Evolutionary conservation across 1,284 basidiomycete genomes (phyloP).

Genomic region (Papiliotrema flavescens): DNA sequence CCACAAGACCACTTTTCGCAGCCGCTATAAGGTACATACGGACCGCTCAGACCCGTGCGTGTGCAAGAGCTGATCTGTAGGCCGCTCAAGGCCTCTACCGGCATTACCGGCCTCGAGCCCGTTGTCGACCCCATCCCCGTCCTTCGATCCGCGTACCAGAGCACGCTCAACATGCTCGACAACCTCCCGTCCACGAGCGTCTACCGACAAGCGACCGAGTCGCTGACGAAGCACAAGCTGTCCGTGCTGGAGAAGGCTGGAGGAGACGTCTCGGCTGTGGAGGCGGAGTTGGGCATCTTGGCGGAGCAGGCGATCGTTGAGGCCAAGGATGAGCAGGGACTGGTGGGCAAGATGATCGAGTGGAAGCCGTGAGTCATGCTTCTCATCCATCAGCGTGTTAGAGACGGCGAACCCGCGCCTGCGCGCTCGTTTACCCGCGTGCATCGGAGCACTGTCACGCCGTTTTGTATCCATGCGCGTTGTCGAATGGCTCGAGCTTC

Average conservation of each 20-base stretch:
- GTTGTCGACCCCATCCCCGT: constrained; percentile 67
- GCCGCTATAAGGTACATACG: constrained; percentile 39
- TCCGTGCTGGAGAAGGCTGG: constrained; percentile 66
- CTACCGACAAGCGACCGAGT: constrained; percentile 86
- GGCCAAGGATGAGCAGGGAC: constrained; percentile 74
- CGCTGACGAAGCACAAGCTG: constrained; percentile 79
- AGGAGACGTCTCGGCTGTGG: constrained; percentile 63
- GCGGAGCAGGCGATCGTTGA: constrained; percentile 59
- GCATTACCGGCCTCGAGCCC: constrained; percentile 60
- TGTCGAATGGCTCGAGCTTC: constrained; percentile 1
- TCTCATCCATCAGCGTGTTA: not conserved
- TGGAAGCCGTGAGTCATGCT: constrained; percentile 86
- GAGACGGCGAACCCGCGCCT: not conserved
- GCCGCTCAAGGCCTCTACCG: constrained; percentile 68
- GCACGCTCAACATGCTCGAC: constrained; percentile 69
- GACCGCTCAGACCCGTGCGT: no score
- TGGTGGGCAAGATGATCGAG: constrained; percentile 81
- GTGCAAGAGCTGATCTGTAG: constrained; percentile 20
- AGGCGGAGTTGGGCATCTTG: constrained; percentile 57
- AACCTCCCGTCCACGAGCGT: constrained; percentile 73
- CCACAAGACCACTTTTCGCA: constrained; percentile 63
- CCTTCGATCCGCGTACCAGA: constrained; percentile 70
- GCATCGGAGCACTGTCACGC: not conserved
- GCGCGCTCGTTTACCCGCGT: not conserved
- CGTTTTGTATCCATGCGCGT: not conserved